phyloP scores from a whole-genome alignment of 2,329 filamentous ascomycete genomes.

The Ophiostoma sp. region DNA sequence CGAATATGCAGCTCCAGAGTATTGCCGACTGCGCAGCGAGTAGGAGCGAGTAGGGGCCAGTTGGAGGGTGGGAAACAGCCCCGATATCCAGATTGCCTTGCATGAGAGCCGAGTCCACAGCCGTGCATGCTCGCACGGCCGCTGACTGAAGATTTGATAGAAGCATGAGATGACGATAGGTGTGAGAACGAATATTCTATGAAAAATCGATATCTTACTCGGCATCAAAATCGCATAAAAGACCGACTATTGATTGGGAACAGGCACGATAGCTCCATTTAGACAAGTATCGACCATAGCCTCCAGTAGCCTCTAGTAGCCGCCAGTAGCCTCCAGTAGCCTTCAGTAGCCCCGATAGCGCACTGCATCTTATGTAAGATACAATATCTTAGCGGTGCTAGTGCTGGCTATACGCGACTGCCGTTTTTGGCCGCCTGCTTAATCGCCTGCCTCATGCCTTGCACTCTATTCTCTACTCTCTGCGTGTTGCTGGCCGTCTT shows the following conservation, averaged over 20 bases:
- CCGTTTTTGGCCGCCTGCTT: neutral
- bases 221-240: too few species aligned
- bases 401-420: neutral
- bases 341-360: too few species aligned
- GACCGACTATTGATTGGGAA: neutral
- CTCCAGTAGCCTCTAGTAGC: too few species aligned
- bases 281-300: neutral
- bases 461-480: neutral
- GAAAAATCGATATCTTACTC: too few species aligned
- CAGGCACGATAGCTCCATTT: neutral
- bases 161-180: neutral
- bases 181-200: too few species aligned
- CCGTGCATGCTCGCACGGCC: neutral
- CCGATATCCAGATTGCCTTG: constrained; percentile 23
- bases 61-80: constrained; percentile 5
- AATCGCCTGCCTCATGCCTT: neutral
- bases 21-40: constrained; percentile 16
- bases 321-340: too few species aligned
- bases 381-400: too few species aligned
- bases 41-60: constrained; percentile 9
- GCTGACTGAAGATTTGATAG: neutral
- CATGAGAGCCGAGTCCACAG: constrained; percentile 17
- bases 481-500: neutral
- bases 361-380: neutral
- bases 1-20: neutral